A percentile compares a stretch with the other conserved stretches of the same genome.
Evolutionary conservation across 495 filamentous ascomycete genomes (phyloP).

Genomic region (Penicillium taxi): DNA sequence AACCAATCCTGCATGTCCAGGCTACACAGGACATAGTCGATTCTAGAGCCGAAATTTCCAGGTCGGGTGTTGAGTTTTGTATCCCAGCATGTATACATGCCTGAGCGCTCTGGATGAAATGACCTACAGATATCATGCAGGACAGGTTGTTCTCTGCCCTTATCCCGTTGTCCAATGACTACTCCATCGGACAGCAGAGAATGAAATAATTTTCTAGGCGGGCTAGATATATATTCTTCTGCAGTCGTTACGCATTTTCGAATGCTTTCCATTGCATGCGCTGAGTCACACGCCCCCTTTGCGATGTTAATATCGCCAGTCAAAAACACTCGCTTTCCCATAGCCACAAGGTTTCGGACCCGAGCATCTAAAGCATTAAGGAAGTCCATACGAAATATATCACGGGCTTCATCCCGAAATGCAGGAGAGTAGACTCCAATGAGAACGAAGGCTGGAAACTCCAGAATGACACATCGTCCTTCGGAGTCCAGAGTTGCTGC

Average conservation of each 20-base stretch:
- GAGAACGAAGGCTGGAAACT: slow-evolving; percentile 91
- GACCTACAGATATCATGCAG: slow-evolving; percentile 81
- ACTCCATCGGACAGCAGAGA: slow-evolving; percentile 67
- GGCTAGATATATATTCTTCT: slow-evolving; percentile 63
- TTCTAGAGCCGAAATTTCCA: slow-evolving; percentile 82
- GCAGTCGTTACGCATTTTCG: slow-evolving; percentile 58
- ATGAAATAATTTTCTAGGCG: slow-evolving; percentile 77
- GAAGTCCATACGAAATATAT: slow-evolving; percentile 75
- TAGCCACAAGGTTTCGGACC: slow-evolving; percentile 70
- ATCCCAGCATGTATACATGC: slow-evolving; percentile 98
- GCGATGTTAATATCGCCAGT: slow-evolving; percentile 90
- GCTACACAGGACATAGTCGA: slow-evolving; percentile 88
- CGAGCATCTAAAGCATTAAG: slow-evolving; percentile 71
- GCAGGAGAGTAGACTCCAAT: slow-evolving; percentile 88
- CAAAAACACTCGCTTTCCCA: slow-evolving; percentile 75
- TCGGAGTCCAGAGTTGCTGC: slow-evolving; percentile 74
- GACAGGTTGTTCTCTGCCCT: slow-evolving; percentile 63
- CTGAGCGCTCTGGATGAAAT: slow-evolving; percentile 67
- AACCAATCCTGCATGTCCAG: slow-evolving; percentile 79
- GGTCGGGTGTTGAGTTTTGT: slow-evolving; percentile 79
- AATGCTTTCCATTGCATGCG: slow-evolving; percentile 58
- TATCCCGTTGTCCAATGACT: slow-evolving; percentile 61
- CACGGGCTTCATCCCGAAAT: slow-evolving; percentile 73
- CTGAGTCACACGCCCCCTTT: slow-evolving; percentile 63
- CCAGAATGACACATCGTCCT: slow-evolving; percentile 84